Evolutionary conservation across 139 green algal genomes (phyloP).

Genomic region (Pseudopediastrum boryanum): DNA sequence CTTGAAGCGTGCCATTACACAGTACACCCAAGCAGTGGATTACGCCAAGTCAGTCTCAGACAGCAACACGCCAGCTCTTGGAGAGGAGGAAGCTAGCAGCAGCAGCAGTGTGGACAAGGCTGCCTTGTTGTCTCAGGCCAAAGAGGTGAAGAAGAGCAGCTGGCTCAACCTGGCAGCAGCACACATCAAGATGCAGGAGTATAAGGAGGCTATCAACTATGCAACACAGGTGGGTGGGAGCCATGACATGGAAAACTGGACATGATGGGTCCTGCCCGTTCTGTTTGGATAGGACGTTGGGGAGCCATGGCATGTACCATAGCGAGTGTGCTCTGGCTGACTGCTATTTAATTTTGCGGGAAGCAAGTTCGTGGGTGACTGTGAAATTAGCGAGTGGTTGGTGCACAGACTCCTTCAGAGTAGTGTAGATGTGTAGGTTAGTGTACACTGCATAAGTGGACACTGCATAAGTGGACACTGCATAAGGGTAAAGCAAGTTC

Average conservation of each 20-base stretch:
- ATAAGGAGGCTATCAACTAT: conserved; percentile 56
- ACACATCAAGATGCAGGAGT: conserved; percentile 77
- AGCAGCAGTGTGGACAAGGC: neutral
- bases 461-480: too few species aligned
- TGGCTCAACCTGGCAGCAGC: conserved; percentile 89
- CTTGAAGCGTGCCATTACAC: conserved; percentile 62
- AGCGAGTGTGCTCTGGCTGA: too few species aligned
- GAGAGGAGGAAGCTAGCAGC: neutral
- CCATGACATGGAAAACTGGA: neutral
- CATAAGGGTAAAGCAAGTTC: too few species aligned
- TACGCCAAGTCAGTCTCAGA: conserved; percentile 41
- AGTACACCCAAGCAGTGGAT: conserved; percentile 65
- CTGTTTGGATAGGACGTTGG: too few species aligned
- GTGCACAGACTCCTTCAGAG: too few species aligned
- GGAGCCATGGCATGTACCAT: too few species aligned
- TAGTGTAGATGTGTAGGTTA: too few species aligned
- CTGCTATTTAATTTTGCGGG: too few species aligned
- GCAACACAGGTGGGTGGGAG: conserved; percentile 59
- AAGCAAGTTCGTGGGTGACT: too few species aligned
- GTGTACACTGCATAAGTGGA: too few species aligned
- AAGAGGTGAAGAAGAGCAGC: conserved; percentile 74
- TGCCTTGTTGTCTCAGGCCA: conserved; percentile 22
- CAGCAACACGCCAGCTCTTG: conserved; percentile 11
- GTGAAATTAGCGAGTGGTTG: too few species aligned
- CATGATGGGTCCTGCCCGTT: too few species aligned